Evolutionary conservation across 768 basidiomycete genomes (phyloP).

Genomic region (Lactarius evosmus): DNA sequence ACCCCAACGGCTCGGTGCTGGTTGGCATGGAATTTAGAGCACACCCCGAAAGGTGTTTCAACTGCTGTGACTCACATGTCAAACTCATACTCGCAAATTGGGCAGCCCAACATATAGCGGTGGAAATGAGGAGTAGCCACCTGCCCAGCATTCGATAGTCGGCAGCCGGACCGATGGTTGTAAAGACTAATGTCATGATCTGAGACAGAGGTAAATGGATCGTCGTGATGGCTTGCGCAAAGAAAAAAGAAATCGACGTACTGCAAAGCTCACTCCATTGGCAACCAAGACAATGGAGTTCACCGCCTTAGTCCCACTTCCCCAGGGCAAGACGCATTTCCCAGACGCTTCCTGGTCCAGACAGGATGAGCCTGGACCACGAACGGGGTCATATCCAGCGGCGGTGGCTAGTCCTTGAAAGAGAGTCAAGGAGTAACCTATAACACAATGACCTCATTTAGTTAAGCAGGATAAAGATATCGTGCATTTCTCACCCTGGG

Average conservation of each 20-base stretch:
- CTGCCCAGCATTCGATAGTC: conserved; percentile 76
- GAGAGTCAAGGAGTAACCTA: conserved; percentile 60
- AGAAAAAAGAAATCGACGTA: conserved; percentile 34
- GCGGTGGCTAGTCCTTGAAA: conserved; percentile 68
- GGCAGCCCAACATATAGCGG: conserved; percentile 72
- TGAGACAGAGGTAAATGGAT: conserved; percentile 26
- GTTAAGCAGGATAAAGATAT: conserved; percentile 8
- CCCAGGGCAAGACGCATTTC: conserved; percentile 76
- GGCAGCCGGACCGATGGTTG: conserved; percentile 63
- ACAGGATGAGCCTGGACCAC: conserved; percentile 69
- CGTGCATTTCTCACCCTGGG: conserved; percentile 33
- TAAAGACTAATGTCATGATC: conserved; percentile 78
- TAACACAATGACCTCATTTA: background rate
- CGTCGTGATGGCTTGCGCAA: background rate
- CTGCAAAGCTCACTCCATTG: conserved; percentile 72
- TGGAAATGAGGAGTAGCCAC: conserved; percentile 67
- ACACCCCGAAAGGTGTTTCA: background rate
- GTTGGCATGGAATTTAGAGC: background rate
- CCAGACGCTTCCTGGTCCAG: conserved; percentile 52
- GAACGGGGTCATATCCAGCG: conserved; percentile 67
- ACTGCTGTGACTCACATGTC: conserved; percentile 46
- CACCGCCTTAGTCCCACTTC: conserved; percentile 63
- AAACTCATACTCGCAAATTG: conserved; percentile 75
- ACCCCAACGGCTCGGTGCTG: conserved; percentile 69
- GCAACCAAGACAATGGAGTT: conserved; percentile 73